Base-by-base conservation (phyloP, 495 filamentous ascomycete genomes). In the Paragyromitra xinjiangensis region DNA sequence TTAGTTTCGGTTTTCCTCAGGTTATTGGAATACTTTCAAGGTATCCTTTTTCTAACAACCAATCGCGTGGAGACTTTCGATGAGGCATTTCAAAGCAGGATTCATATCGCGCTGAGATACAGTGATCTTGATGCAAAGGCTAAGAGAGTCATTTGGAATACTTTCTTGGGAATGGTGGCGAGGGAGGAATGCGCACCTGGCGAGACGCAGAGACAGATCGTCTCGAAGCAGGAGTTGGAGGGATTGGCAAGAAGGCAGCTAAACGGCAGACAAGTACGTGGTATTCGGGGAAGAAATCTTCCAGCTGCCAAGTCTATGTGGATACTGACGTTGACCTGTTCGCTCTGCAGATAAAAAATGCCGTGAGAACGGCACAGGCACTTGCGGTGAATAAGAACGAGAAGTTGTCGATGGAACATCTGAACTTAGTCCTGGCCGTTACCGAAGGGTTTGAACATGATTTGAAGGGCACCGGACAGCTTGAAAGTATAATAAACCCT, bases 1-100 rank as follows among this genome's bases (percentile, higher is more conserved):
- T 86, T 95, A 0, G 92, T 95, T 22, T 91, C 89, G 69, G 90
- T 94, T 81, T 92, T 93, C 85, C 84, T 93, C 0, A 88, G 91
- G 8, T 83, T 90, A 19, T 85, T 93, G 0, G 86, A 87, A 73
- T 87, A 87, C 63, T 86, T 82, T 73, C 81, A 82, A 4, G 86
- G 86, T 22, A 87, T 87, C 69, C 82, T 87, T 48, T 87, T 87
- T 79, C 64, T 87, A n/a, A 87, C 86, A 11, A 87, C 86, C 22
- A 87, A 88, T 64, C 83, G 81, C 0, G 81, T 86, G 12, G 83
- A 84, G 37, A 82, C 69, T 14, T 84, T 89, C 53, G 87, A 89
- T 75, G 82, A 85, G 71, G 87, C 87, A 0, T 86, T 89, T 75
- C 84, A 85, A 63, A 87, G 85, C 1, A 86, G 87, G 55, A 84